Conservation (phyloP, 768 basidiomycete species). For the Wakefieldia striispora region DNA sequence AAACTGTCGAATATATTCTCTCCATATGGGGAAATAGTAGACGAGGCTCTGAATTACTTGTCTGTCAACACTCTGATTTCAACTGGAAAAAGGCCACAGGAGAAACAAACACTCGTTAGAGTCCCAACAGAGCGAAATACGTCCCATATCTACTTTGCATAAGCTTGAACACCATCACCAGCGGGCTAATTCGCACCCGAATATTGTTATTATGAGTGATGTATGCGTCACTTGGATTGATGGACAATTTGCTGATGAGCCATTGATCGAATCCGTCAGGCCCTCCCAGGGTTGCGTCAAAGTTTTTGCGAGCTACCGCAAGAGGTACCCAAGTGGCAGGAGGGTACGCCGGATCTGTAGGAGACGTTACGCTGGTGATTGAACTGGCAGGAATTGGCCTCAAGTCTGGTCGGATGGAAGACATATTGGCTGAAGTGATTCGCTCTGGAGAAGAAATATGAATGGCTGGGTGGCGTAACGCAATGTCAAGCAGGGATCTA, state of each 20-base stretch:
- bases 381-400: slow-evolving; percentile 39
- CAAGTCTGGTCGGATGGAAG: slow-evolving; percentile 51
- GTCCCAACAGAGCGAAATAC: slow-evolving; percentile 61
- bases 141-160: slow-evolving; percentile 60
- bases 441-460: slow-evolving; percentile 49
- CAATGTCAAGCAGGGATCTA: slow-evolving; percentile 48
- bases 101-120: slow-evolving; percentile 43
- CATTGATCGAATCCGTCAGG: slow-evolving; percentile 66
- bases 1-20: slow-evolving; percentile 60
- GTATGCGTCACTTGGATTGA: slow-evolving; percentile 72
- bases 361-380: slow-evolving; percentile 24
- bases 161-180: background rate
- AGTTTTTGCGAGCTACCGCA: slow-evolving; percentile 49
- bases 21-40: slow-evolving; percentile 55
- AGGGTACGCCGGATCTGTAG: slow-evolving; percentile 39
- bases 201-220: slow-evolving; percentile 66
- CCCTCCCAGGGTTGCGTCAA: slow-evolving; percentile 53
- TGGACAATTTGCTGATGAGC: slow-evolving; percentile 57
- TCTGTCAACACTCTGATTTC: background rate
- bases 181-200: slow-evolving; percentile 42
- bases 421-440: slow-evolving; percentile 42
- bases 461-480: slow-evolving; percentile 55
- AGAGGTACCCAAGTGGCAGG: slow-evolving; percentile 55
- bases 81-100: background rate
- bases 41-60: slow-evolving; percentile 34